These are phyloP conservation scores for Penicillium egyptiacum DNA, from an alignment of 495 filamentous ascomycete genomes.

Conservation along the genomic window DNA sequence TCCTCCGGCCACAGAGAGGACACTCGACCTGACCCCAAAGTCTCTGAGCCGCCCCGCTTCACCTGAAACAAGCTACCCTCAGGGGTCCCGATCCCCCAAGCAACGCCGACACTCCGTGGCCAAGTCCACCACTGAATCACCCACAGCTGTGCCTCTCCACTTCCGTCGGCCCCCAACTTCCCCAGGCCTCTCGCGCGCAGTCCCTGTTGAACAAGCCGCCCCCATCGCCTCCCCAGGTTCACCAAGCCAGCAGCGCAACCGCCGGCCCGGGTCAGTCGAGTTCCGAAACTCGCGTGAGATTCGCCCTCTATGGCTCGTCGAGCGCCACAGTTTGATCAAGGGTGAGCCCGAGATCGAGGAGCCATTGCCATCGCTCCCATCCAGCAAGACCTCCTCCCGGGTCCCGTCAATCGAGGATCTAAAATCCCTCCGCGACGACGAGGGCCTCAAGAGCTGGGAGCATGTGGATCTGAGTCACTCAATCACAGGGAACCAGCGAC, in stretches of 20 bases:
- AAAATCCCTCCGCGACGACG: constrained; percentile 30
- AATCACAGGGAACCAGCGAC: constrained; percentile 20
- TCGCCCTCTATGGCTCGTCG: constrained; percentile 51
- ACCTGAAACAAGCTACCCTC: constrained; percentile 25
- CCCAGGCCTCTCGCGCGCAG: constrained; percentile 36
- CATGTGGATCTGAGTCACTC: constrained; percentile 27
- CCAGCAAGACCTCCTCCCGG: constrained; percentile 49
- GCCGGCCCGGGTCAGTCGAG: constrained; percentile 47
- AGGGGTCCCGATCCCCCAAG: constrained; percentile 14
- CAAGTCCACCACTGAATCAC: constrained; percentile 39
- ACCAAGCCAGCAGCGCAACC: constrained; percentile 37
- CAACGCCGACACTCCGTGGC: constrained; percentile 35
- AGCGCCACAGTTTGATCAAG: constrained; percentile 45
- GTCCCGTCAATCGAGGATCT: constrained; percentile 47
- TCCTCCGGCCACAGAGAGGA: constrained; percentile 33
- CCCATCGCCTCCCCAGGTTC: constrained; percentile 30
- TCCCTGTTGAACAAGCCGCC: constrained; percentile 32
- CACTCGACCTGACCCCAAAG: constrained; percentile 34
- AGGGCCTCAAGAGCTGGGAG: constrained; percentile 35
- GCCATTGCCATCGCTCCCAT: constrained; percentile 49
- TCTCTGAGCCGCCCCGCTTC: constrained; percentile 43
- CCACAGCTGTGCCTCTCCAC: constrained; percentile 51
- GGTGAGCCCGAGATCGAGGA: constrained; percentile 39
- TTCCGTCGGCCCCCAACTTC: constrained; percentile 50
- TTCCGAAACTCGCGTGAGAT: constrained; percentile 50